Evolutionary conservation across 306 rosid genomes (phyloP).

Genomic region (Cicer chorassanicum): DNA sequence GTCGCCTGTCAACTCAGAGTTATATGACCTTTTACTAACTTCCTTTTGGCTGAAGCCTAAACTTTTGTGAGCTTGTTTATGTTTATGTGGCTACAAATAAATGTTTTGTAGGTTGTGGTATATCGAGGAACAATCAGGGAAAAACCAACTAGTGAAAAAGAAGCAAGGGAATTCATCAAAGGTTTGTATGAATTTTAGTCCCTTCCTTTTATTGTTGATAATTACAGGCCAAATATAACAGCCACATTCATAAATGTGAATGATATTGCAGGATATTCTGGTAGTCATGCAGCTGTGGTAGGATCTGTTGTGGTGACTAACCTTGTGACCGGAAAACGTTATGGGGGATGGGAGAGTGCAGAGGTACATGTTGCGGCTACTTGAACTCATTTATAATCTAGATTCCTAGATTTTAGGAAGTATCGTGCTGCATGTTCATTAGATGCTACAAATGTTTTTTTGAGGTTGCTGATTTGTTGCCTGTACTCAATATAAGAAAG

Average conservation of each 20-base stretch:
- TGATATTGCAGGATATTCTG: constrained; percentile 79
- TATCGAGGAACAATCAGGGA: constrained; percentile 79
- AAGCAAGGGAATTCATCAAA: constrained; percentile 86
- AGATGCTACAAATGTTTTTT: constrained; percentile 30
- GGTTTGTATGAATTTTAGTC: constrained; percentile 53
- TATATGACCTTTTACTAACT: constrained; percentile 22
- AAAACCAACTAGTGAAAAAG: constrained; percentile 80
- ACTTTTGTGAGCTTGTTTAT: constrained; percentile 33
- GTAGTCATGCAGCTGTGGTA: constrained; percentile 80
- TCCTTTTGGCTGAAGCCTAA: constrained; percentile 34
- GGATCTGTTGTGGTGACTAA: constrained; percentile 86
- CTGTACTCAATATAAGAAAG: not conserved
- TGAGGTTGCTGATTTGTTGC: constrained; percentile 28
- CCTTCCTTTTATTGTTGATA: constrained; percentile 31
- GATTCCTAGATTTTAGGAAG: constrained; percentile 3
- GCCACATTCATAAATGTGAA: constrained; percentile 40
- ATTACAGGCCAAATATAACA: not conserved
- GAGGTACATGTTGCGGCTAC: constrained; percentile 65
- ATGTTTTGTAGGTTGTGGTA: constrained; percentile 79
- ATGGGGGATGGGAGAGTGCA: constrained; percentile 80
- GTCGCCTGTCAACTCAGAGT: not conserved
- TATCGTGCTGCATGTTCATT: not conserved
- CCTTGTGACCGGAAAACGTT: constrained; percentile 81
- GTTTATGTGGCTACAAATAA: constrained; percentile 47
- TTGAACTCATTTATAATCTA: constrained; percentile 16